These are phyloP conservation scores for Didymella keratinophila DNA, from an alignment of 2,329 filamentous ascomycete genomes.

Conservation along the genomic window DNA sequence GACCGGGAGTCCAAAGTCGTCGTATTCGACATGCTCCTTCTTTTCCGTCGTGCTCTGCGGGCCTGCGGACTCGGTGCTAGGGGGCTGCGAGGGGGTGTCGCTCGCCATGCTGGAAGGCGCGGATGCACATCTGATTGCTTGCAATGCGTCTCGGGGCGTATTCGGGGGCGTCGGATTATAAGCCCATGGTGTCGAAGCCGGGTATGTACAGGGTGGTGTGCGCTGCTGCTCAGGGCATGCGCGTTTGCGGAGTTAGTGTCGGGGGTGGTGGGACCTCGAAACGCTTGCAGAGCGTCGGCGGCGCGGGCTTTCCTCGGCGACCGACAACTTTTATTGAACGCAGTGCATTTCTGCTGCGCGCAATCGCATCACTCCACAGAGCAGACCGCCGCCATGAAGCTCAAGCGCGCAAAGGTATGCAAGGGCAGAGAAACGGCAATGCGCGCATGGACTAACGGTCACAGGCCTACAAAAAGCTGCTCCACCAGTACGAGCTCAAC, in stretches of 20 bases:
- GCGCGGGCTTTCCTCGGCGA: conserved; percentile 5
- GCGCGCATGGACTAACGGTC: conserved; percentile 64
- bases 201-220: conserved; percentile 16
- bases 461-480: conserved; percentile 86
- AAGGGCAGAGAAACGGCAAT: neutral
- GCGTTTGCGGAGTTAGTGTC: conserved; percentile 8
- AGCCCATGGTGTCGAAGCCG: conserved; percentile 9
- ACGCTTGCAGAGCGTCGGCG: neutral
- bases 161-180: conserved; percentile 13
- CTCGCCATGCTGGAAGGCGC: conserved; percentile 30
- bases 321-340: conserved; percentile 18
- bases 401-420: conserved; percentile 43
- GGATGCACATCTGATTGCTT: conserved; percentile 8
- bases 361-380: conserved; percentile 4
- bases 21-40: conserved; percentile 58
- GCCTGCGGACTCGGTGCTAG: conserved; percentile 35
- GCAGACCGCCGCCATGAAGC: conserved; percentile 37
- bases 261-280: neutral
- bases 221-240: neutral
- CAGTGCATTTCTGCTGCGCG: neutral
- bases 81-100: conserved; percentile 41
- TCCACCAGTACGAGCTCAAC: conserved; percentile 86
- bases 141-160: neutral
- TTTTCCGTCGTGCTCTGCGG: conserved; percentile 24
- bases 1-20: conserved; percentile 76